Evolutionary conservation across 2,329 filamentous ascomycete species (phyloP), one percentile per base, ranked within the genome.

Genomic region (Metarhizium rileyi): DNA sequence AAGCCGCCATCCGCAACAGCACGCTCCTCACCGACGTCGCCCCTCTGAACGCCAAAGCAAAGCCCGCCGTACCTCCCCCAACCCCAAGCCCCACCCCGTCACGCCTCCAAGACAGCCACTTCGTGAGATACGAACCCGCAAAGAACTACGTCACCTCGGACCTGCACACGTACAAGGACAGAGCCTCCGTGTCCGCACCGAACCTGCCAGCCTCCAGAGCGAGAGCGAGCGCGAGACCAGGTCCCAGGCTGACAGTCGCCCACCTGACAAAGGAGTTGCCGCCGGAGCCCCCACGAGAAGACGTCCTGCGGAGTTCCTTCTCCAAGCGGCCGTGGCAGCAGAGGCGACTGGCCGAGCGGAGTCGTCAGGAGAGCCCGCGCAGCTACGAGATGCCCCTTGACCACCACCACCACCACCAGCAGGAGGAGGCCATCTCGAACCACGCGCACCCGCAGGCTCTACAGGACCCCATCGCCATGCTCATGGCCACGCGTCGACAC

Each of bases 111-210:
- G 30, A 33, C 16, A 33, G 4, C 12, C 30, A 12, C 5, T 33
- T 33, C 12, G 4, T 33, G 30, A 33, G 10, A 33, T 5, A 33
- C 10, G 30, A 33, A 33, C 9, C 2, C 16, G 30, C 12, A 14
- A 28, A 8, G 30, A 33, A 33, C 30, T 25, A 42, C 5, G 9
- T 23, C 22, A 6, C 5, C 12, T 12, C 38, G 2, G 12, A 14
- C 9, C 22, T 42, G 16, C 9, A 23, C 20, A 22, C 20, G 10
- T 42, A 42, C 10, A 42, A 20, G 6, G 18, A 3, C 20, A 42
- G 12, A 12, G 38, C 38, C 8, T 3, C 38, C 18, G 50, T 48
- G 18, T 63, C 61, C 1, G 55, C 59, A 2, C 63, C 62, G 16
- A 57, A 61, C 14, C 54, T 66, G 14, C 56, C 50, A 10, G 46